phyloP scores from a whole-genome alignment of 176 grass and related monocot genomes.

The Areca catechu region DNA sequence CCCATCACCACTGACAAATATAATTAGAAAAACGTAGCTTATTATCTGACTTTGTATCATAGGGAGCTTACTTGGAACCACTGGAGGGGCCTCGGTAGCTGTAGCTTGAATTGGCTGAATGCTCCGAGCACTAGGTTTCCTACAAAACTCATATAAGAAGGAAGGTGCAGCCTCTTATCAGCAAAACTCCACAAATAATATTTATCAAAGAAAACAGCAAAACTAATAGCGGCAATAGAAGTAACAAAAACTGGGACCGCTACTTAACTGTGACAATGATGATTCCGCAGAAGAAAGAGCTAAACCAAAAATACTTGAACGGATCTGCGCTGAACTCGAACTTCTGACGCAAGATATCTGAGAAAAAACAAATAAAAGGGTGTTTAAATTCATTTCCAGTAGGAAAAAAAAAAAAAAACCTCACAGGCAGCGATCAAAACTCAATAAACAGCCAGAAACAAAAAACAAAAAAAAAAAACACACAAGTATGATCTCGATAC shows the following conservation, averaged over 20 bases:
- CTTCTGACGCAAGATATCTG: conserved; percentile 24
- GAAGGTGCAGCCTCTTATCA: neutral
- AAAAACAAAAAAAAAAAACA: too few species aligned
- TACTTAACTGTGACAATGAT: conserved; percentile 32
- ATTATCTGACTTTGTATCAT: neutral
- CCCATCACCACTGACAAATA: conserved; percentile 1
- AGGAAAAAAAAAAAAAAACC: too few species aligned
- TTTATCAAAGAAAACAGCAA: neutral
- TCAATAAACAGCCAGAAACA: too few species aligned
- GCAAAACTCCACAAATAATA: neutral
- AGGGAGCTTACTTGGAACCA: conserved; percentile 37
- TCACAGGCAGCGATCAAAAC: too few species aligned
- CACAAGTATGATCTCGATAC: too few species aligned
- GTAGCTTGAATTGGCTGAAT: conserved; percentile 62
- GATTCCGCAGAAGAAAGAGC: conserved; percentile 1
- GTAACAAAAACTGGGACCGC: neutral
- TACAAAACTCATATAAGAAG: conserved; percentile 1
- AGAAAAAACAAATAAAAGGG: conserved; percentile 4
- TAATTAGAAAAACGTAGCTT: neutral
- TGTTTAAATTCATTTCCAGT: too few species aligned
- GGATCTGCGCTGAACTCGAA: neutral
- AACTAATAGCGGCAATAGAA: neutral
- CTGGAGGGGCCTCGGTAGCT: conserved; percentile 38
- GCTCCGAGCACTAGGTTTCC: conserved; percentile 37
- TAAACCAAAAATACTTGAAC: conserved; percentile 24